Evolutionary conservation across 495 filamentous ascomycete genomes (phyloP), one percentile per base, ranked within the genome.

Genomic region (Hypoxylon fragiforme): DNA sequence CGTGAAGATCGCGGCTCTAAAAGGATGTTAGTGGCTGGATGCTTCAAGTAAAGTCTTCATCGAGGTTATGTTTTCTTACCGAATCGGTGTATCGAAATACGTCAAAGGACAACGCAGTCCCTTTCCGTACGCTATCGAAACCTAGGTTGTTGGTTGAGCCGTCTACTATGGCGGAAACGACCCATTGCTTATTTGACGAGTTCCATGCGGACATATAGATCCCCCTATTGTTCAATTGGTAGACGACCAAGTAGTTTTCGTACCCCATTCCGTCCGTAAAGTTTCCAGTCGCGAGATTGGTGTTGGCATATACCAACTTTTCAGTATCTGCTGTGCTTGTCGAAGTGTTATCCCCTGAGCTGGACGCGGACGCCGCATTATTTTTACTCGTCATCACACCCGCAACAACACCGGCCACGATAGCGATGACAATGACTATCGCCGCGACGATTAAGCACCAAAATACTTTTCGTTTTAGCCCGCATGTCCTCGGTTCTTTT

Each of bases 201-300:
- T 65, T 67, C 57, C 57, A 67, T 8, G 65, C 49, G 0, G 65
- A 67, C 7, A 67, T 14, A 14, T 58, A 52, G 9, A 67, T 54
- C 6, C 57, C 60, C 7, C 40, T 54, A n/a, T 64, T 64, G 22
- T 58, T 65, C 43, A 67, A 40, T 41, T 67, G 65, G 52, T 65
- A 67, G 5, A 34, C 51, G 2, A 67, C 30, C 20, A 67, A 22
- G 28, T 54, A 63, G 15, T 62, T 67, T 7, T 62, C 54, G 26
- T 65, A 37, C 20, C 58, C 58, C 2, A 57, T 44, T n/a, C 34
- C 37, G 20, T 67, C 65, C 0, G 58, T 65, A 49, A 67, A 67
- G 42, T 65, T 65, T 26, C 54, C 55, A 3, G 65, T 62, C 15
- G 65, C 65, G 11, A 67, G 51, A 16, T 31, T 60, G 11, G 65